A percentile compares a stretch with the other conserved stretches of the same genome.
phyloP scores from a whole-genome alignment of 1,139 yeast genomes.

The Keqinozyma sinolaborantium region DNA sequence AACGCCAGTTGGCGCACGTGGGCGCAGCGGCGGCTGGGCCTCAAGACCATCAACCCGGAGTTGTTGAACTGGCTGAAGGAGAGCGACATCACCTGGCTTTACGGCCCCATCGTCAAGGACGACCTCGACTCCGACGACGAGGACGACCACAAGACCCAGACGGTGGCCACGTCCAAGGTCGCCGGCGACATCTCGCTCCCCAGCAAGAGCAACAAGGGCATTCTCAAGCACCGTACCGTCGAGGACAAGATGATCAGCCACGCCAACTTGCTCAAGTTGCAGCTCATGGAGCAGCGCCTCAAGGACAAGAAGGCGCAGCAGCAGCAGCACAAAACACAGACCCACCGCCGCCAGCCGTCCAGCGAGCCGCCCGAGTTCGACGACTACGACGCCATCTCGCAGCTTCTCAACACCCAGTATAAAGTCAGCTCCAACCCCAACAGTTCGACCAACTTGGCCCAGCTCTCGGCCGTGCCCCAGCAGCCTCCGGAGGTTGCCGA shows the following conservation, averaged over 20 bases:
- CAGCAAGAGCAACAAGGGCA: conserved; percentile 49
- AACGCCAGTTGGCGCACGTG: conserved; percentile 86
- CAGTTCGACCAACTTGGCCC: conserved; percentile 12
- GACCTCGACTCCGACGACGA: conserved; percentile 24
- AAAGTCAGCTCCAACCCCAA: conserved; percentile 17
- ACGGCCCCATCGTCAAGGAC: conserved; percentile 68
- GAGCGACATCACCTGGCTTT: conserved; percentile 78
- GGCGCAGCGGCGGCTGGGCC: conserved; percentile 70
- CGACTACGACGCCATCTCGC: conserved; percentile 58
- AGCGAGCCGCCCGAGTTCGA: conserved; percentile 39
- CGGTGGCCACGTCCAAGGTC: conserved; percentile 40
- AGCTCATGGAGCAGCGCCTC: conserved; percentile 38
- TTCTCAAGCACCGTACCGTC: conserved; percentile 75
- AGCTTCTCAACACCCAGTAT: conserved; percentile 59
- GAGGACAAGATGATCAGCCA: conserved; percentile 69
- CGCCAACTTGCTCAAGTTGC: conserved; percentile 46
- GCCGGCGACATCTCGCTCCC: conserved; percentile 45
- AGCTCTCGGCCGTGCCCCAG: background rate
- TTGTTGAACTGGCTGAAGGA: conserved; percentile 78
- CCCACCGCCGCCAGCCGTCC: conserved; percentile 13
- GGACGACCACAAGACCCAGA: conserved; percentile 13
- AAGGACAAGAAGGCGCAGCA: conserved; percentile 23
- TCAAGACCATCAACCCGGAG: conserved; percentile 70
- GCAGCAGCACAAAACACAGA: conserved; percentile 14
- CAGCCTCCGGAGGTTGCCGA: background rate